Base-by-base conservation (phyloP, 2,329 filamentous ascomycete genomes). In the Beauveria sp. region DNA sequence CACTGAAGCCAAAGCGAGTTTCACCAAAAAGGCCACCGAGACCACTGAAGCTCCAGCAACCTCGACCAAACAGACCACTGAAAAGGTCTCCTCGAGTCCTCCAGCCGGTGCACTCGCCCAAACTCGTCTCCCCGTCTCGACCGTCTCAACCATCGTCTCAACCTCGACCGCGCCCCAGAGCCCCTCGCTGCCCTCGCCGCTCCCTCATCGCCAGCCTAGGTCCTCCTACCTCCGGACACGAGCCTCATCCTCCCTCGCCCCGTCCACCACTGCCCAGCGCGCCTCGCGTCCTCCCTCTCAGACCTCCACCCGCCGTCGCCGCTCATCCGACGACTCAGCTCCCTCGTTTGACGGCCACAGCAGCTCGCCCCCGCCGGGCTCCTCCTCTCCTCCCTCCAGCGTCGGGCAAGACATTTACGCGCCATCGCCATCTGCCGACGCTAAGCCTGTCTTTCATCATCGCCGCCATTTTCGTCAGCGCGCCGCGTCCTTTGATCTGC, bases 211-310 rank as follows among this genome's bases (percentile, higher is more conserved):
- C 45, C 47, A 34, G 52, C 62, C 61, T 57, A 62, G 51, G 61
- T 62, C 63, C 54, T 62, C 63, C 54, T 62, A 64, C 43, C 61
- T 63, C 8, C 52, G 28, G 20, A 57, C 52, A n/a, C 52, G 60
- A 43, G 45, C 45, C 43, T 55, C 52, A 24, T 61, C 60, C 12
- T 57, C 38, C 5, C 59, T 61, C 61, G 38, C 55, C 58, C 61
- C 51, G 34, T 61, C 51, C 59, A 56, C 49, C 59, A 34, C 22
- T 51, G n/a, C 20, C 58, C 12, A 60, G 20, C 51, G 28, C 22
- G 26, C 40, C 49, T 24, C 24, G 10, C 26, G 26, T 54, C 49
- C 57, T 45, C 22, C 24, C 14, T 52, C 57, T 18, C 56, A 40
- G 14, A 24, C 45, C 18, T 34, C 58, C 9, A 20, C 49, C 53